Evolutionary conservation across 257 asterid species (phyloP), one percentile per base, ranked within the genome.

Genomic region (Gynochthodes officinalis): DNA sequence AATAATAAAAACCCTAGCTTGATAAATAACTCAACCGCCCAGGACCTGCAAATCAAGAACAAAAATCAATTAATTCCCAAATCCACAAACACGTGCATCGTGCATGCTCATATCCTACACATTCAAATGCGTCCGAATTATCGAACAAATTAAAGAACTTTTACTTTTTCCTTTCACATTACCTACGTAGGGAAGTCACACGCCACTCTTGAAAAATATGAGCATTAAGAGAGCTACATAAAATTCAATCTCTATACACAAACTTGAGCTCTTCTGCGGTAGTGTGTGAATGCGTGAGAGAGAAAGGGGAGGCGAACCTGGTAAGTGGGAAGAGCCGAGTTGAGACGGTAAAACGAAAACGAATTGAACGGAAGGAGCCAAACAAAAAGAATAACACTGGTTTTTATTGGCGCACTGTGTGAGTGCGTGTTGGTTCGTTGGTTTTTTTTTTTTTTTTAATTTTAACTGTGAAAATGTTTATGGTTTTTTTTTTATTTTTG

Each of bases 1-100:
- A 67, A 21, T 23, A 3, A 53, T 19, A 28, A 7, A 69, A 69
- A 69, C 63, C 73, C 73, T 69, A 50, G 63, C 73, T 52, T 14
- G 30, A 67, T n/a, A 67, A 35, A 49, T 15, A 30, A 19, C 37
- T 12, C 62, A 69, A 35, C 58, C n/a, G n/a, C 49, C 14, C n/a
- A 35, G 32, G 21, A 33, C 49, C 62, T 50, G 63, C 13, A 33
- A 50, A 50, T 50, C 14, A 68, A 68, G n/a, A 21, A 63, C 23
- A 33, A 35, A 32, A n/a, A n/a, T n/a, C 0, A 69, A 5, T 15
- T 10, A 18, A 33, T 25, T 33, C 42, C n/a, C 4, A 52, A 7
- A 69, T n/a, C 52, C 50, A 69, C n/a, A 52, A 33, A 23, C 46
- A 33, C 8, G 50, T 52, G 30, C 44, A 21, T 69, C 48, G 35